Percentiles rank a stretch among this genome's conserved stretches.
Conservation (phyloP, 805 yeast genomes). For the Cyberlindnera amylophila region DNA sequence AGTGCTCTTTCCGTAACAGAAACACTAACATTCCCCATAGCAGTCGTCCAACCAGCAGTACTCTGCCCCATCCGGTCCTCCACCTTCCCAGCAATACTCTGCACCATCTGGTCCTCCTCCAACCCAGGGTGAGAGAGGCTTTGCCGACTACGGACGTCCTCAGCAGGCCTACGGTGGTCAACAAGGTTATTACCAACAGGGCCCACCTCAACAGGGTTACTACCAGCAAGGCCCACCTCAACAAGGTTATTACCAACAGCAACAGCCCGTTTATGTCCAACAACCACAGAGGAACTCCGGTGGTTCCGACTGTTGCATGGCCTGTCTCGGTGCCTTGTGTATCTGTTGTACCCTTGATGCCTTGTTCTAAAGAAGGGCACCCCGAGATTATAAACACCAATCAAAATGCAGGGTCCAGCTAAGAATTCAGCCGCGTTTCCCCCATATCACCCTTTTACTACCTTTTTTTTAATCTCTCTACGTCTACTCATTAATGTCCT, state of each 20-base stretch:
- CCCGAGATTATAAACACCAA: too few relatives aligned
- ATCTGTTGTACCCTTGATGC: constrained; percentile 53
- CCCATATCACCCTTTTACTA: not conserved
- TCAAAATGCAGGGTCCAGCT: not conserved
- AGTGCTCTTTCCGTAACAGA: too few relatives aligned
- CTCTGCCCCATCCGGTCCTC: constrained; percentile 18
- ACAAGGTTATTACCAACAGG: constrained; percentile 33
- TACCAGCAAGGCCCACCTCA: constrained; percentile 40
- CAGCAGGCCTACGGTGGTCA: constrained; percentile 18
- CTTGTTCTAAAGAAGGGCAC: constrained; percentile 41
- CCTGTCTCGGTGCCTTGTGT: constrained; percentile 53
- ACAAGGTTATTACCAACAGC: constrained; percentile 38
- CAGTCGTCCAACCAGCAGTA: constrained; percentile 14
- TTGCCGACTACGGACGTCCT: constrained; percentile 21
- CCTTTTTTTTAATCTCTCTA: not conserved
- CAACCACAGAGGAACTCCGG: constrained; percentile 36
- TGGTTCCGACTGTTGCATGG: constrained; percentile 44
- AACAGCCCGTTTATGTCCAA: constrained; percentile 51
- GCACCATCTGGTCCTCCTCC: constrained; percentile 16
- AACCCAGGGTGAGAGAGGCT: constrained; percentile 16
- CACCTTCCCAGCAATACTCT: constrained; percentile 9
- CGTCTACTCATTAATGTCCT: too few relatives aligned
- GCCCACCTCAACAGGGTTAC: constrained; percentile 39
- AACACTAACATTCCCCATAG: constrained; percentile 6
- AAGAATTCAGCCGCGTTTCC: too few relatives aligned